phyloP scores from a whole-genome alignment of 495 filamentous ascomycete genomes.

The Xylaria sp. region DNA sequence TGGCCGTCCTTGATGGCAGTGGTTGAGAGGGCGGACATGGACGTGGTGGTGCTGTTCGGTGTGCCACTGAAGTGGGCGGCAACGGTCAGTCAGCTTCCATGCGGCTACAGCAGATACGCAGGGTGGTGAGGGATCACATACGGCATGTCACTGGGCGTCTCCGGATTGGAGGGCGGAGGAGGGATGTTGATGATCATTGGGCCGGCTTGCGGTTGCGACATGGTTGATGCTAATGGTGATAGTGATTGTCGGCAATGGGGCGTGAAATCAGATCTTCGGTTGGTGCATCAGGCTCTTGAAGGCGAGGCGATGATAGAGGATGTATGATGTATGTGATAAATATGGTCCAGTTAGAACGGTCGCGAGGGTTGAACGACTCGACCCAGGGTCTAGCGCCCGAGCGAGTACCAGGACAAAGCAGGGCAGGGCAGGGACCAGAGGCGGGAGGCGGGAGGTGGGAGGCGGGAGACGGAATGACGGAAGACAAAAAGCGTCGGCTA shows the following conservation, averaged over 20 bases:
- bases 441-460: too few species aligned
- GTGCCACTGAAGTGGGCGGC: constrained; percentile 67
- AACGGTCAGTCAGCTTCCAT: constrained; percentile 10
- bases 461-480: too few species aligned
- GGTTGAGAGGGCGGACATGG: constrained; percentile 84
- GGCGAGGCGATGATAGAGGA: too few species aligned
- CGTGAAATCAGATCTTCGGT: constrained; percentile 1
- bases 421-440: background rate
- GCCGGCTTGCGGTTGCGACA: constrained; percentile 48
- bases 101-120: constrained; percentile 1
- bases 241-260: background rate
- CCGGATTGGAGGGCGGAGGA: constrained; percentile 80
- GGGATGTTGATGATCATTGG: constrained; percentile 87
- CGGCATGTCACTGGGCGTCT: constrained; percentile 92
- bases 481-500: background rate
- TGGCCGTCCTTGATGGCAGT: constrained; percentile 95
- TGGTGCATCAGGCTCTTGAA: background rate
- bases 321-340: background rate
- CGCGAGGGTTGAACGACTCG: constrained; percentile 6
- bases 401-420: constrained; percentile 5
- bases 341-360: constrained; percentile 16
- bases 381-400: background rate
- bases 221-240: constrained; percentile 29
- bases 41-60: constrained; percentile 86
- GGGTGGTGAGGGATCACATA: constrained; percentile 55